phyloP scores from a whole-genome alignment of 1,139 yeast genomes.

The Blastobotrys apis region DNA sequence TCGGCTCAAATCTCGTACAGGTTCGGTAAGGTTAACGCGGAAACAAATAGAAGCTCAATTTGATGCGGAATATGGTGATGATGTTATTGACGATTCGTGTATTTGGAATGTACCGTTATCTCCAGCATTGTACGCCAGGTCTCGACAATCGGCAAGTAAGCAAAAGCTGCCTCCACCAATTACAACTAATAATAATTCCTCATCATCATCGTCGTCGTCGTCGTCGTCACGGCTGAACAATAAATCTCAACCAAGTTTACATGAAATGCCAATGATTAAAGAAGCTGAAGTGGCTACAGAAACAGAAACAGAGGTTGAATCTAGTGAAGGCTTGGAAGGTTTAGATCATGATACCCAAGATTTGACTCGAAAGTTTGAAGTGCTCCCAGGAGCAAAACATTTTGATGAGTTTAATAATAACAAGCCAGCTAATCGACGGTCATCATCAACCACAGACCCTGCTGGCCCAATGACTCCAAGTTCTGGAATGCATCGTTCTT shows the following conservation, averaged over 20 bases:
- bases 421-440: neutral
- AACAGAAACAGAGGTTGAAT: too few relatives aligned
- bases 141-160: conserved; percentile 18
- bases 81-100: conserved; percentile 49
- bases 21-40: conserved; percentile 19
- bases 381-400: conserved; percentile 18
- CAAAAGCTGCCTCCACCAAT: neutral
- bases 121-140: conserved; percentile 43
- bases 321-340: conserved; percentile 23
- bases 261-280: conserved; percentile 13
- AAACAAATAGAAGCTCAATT: conserved; percentile 36
- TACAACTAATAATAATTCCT: too few relatives aligned
- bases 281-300: conserved; percentile 6
- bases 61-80: conserved; percentile 42
- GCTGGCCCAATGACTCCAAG: too few relatives aligned
- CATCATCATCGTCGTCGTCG: neutral
- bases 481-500: neutral
- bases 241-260: neutral
- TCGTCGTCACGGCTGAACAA: neutral
- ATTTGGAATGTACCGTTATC: conserved; percentile 64
- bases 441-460: too few relatives aligned
- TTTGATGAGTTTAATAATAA: neutral
- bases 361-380: conserved; percentile 41
- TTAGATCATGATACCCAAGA: conserved; percentile 47
- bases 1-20: conserved; percentile 8